Percentiles rank a stretch among this genome's conserved stretches.
These are phyloP conservation scores for Nicotiana undulata DNA, from an alignment of 257 asterid species.

Conservation along the genomic window DNA sequence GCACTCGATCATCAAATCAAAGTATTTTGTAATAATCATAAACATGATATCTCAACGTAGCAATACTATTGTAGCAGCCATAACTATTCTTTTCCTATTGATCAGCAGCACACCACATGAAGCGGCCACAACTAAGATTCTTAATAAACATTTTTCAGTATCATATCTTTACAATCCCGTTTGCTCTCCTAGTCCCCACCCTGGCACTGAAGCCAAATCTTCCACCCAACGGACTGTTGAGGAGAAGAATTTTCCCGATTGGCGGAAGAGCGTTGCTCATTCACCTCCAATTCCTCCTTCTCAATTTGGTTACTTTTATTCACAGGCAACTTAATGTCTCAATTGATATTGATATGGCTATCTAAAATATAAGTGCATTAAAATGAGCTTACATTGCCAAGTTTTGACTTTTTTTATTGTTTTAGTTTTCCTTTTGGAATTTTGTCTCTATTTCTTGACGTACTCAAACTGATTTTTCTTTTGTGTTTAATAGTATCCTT, in stretches of 20 bases:
- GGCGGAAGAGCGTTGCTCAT: background rate
- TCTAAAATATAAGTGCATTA: background rate
- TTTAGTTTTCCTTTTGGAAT: background rate
- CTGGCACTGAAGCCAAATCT: constrained; percentile 24
- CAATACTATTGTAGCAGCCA: background rate
- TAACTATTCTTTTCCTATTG: background rate
- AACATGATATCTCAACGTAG: background rate
- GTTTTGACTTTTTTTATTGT: background rate
- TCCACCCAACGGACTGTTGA: constrained; percentile 8
- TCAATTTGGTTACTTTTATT: no score
- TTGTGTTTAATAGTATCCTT: background rate
- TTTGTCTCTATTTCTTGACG: background rate
- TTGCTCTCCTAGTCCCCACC: constrained; percentile 11
- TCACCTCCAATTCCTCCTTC: constrained; percentile 8
- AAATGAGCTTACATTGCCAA: background rate
- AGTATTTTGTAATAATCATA: background rate
- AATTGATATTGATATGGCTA: background rate
- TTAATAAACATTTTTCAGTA: background rate
- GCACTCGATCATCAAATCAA: background rate
- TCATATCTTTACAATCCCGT: background rate
- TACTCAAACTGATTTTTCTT: no score
- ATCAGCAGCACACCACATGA: background rate
- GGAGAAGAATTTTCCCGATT: constrained; percentile 35
- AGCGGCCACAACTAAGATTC: constrained; percentile 1
- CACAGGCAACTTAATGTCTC: no score